Percentiles rank a stretch among this genome's conserved stretches.
These are phyloP conservation scores for Lithocarpus polystachyus DNA, from an alignment of 306 rosid species.

Conservation along the genomic window DNA sequence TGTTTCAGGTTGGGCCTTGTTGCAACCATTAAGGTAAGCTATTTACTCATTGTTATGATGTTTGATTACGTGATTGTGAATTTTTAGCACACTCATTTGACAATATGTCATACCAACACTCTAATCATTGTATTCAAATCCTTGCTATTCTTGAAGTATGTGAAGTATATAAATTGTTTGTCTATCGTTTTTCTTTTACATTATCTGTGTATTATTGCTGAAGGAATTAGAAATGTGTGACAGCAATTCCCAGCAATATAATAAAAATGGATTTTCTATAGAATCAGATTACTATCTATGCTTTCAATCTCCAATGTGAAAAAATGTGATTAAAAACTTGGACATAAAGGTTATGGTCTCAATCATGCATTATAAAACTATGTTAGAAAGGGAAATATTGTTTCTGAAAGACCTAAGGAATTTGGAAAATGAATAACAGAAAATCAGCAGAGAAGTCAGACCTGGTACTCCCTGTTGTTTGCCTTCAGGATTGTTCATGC, in stretches of 20 bases:
- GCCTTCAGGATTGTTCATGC: constrained; percentile 9
- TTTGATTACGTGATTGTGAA: neutral
- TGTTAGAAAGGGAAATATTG: neutral
- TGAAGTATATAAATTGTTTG: neutral
- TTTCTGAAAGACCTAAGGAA: neutral
- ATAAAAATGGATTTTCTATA: neutral
- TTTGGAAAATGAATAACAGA: neutral
- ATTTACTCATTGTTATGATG: neutral
- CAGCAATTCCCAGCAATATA: neutral
- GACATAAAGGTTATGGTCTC: neutral
- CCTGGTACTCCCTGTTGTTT: neutral
- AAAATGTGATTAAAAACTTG: neutral
- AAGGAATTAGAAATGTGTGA: neutral
- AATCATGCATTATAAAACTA: neutral
- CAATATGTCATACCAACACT: neutral
- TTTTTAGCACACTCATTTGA: neutral
- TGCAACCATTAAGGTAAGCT: constrained; percentile 85
- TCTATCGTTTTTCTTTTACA: neutral
- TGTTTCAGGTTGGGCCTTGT: constrained; percentile 96
- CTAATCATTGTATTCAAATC: neutral
- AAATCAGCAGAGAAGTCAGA: neutral
- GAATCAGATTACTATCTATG: neutral
- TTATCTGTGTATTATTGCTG: neutral
- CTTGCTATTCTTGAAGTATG: neutral
- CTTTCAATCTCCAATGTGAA: neutral